Evolutionary conservation across 176 grass and related monocot genomes (phyloP).

Genomic region (Eremochloa ophiuroides): DNA sequence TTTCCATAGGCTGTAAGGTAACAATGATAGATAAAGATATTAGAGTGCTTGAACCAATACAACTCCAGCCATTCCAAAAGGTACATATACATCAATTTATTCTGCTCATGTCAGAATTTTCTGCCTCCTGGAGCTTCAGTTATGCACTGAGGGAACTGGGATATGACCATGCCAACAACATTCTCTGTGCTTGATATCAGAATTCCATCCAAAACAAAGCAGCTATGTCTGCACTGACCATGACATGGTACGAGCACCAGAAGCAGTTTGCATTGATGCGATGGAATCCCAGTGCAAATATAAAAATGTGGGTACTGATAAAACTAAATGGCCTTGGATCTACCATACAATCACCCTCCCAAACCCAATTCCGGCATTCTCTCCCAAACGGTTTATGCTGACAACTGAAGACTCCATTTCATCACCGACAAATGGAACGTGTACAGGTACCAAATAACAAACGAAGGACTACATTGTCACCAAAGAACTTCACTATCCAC

Average conservation of each 20-base stretch:
- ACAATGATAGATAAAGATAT: slow-evolving; percentile 84
- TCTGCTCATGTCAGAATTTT: slow-evolving; percentile 9
- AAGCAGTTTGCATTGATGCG: slow-evolving; percentile 22
- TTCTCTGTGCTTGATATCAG: slow-evolving; percentile 8
- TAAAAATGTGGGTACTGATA: slow-evolving; percentile 1
- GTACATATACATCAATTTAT: slow-evolving; percentile 38
- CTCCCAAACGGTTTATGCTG: not conserved
- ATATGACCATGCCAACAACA: slow-evolving; percentile 1
- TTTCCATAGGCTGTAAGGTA: slow-evolving; percentile 99
- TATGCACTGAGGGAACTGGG: slow-evolving; percentile 19
- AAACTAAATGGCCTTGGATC: slow-evolving; percentile 7
- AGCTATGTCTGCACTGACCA: slow-evolving; percentile 34
- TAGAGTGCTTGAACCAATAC: slow-evolving; percentile 27
- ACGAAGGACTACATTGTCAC: not conserved
- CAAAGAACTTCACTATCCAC: slow-evolving; percentile 17
- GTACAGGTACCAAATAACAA: slow-evolving; percentile 10
- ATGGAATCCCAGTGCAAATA: slow-evolving; percentile 10
- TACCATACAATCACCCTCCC: slow-evolving; percentile 5
- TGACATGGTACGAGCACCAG: slow-evolving; percentile 22
- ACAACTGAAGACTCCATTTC: slow-evolving; percentile 20
- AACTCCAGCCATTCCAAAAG: slow-evolving; percentile 28
- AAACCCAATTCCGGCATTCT: slow-evolving; percentile 11
- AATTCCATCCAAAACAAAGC: slow-evolving; percentile 24
- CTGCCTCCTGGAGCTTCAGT: slow-evolving; percentile 26
- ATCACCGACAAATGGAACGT: not conserved